These are phyloP conservation scores for Entophlyctis luteolus DNA, from an alignment of 192 early-diverging fungal species.

Conservation along the genomic window DNA sequence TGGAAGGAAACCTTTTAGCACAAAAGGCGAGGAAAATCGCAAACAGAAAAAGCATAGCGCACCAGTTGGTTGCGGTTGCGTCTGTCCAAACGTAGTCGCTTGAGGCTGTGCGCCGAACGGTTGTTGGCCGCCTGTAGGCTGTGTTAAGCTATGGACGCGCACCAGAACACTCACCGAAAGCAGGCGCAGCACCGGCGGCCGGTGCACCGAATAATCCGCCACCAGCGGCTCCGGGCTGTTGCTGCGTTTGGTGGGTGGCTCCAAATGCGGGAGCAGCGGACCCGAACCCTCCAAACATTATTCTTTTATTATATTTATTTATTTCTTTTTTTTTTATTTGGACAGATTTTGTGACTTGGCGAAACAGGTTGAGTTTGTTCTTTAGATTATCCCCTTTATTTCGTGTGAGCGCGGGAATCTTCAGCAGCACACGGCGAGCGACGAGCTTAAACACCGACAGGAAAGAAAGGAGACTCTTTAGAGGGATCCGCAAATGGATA, in stretches of 20 bases:
- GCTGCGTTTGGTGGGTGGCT: conserved; percentile 10
- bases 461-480: neutral
- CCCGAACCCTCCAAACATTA: conserved; percentile 28
- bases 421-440: too few relatives aligned
- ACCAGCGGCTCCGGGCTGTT: neutral
- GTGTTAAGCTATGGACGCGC: neutral
- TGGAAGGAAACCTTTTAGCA: neutral
- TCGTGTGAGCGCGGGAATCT: too few relatives aligned
- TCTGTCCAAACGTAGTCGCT: neutral
- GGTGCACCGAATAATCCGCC: conserved; percentile 16
- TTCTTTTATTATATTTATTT: neutral
- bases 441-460: neutral
- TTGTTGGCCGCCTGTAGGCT: neutral
- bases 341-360: too few relatives aligned
- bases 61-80: neutral
- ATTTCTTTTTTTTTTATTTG: too few relatives aligned
- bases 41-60: neutral
- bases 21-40: neutral
- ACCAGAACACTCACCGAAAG: neutral
- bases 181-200: neutral
- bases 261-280: neutral
- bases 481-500: conserved; percentile 71
- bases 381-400: too few relatives aligned
- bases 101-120: neutral
- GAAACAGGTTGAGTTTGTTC: too few relatives aligned